Evolutionary conservation across 306 rosid genomes (phyloP).

Genomic region (Heteromeles arbutifolia): DNA sequence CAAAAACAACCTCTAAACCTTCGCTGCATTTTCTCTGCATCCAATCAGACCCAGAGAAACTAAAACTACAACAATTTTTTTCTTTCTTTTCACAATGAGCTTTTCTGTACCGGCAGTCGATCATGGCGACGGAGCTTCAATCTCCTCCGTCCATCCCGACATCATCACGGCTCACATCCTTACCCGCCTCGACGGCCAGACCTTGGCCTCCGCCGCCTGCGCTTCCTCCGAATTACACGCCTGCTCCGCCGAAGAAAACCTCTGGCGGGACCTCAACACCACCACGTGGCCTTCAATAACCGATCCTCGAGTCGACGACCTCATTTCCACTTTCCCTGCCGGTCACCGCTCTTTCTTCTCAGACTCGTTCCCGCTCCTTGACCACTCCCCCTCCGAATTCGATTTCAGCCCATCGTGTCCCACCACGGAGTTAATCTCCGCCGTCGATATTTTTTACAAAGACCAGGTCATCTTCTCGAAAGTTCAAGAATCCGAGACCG

Average conservation of each 20-base stretch:
- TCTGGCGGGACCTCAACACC: conserved; percentile 55
- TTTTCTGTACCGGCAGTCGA: conserved; percentile 7
- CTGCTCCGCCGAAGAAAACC: conserved; percentile 47
- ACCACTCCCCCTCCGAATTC: background rate
- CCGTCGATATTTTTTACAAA: conserved; percentile 59
- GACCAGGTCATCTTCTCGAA: conserved; percentile 48
- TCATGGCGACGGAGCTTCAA: conserved; percentile 5
- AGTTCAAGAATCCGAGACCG: conserved; percentile 32
- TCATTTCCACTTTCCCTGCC: conserved; percentile 47
- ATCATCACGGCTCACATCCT: conserved; percentile 65
- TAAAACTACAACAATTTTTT: background rate
- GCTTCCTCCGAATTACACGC: conserved; percentile 39
- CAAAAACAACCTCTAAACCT: background rate
- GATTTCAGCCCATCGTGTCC: background rate
- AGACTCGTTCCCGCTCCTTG: conserved; percentile 52
- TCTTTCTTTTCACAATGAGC: conserved; percentile 1
- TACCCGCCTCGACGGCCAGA: conserved; percentile 59
- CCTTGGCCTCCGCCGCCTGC: conserved; percentile 50
- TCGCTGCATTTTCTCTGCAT: background rate
- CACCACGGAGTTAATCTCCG: conserved; percentile 43
- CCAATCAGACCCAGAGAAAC: background rate
- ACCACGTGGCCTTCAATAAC: conserved; percentile 68
- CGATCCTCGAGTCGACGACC: conserved; percentile 16
- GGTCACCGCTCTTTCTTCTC: conserved; percentile 68
- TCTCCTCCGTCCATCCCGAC: conserved; percentile 52